Evolutionary conservation across 148 eudicot genomes (phyloP).

Genomic region (Vaccinium corymbosum): DNA sequence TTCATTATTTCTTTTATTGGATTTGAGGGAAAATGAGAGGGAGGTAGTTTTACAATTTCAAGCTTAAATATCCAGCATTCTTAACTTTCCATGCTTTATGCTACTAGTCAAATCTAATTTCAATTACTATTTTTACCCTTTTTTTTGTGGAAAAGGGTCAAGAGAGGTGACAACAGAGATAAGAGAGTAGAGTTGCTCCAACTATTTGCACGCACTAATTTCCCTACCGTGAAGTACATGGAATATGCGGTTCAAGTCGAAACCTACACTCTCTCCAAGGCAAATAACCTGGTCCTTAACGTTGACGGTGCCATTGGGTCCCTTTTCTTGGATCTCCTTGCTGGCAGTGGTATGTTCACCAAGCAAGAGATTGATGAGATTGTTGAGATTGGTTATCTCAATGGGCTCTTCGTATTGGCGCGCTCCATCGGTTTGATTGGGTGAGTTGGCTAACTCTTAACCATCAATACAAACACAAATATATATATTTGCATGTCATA

Average conservation of each 20-base stretch:
- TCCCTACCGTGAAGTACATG: conserved; percentile 97
- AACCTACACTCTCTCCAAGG: conserved; percentile 91
- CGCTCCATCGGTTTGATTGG: conserved; percentile 97
- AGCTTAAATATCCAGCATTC: not conserved
- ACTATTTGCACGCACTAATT: conserved; percentile 70
- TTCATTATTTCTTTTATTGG: not conserved
- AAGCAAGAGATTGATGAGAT: conserved; percentile 94
- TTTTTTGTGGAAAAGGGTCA: conserved; percentile 51
- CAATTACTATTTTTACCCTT: conserved; percentile 6
- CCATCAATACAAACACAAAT: not conserved
- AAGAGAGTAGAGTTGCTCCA: conserved; percentile 96
- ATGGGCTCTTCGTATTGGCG: conserved; percentile 91
- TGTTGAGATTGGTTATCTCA: conserved; percentile 83
- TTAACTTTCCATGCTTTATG: not conserved
- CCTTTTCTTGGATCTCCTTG: conserved; percentile 93
- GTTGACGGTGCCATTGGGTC: conserved; percentile 97
- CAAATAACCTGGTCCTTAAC: conserved; percentile 85
- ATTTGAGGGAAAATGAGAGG: not conserved
- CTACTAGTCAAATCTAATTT: conserved; percentile 6
- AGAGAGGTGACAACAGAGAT: conserved; percentile 96
- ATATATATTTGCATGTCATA: not conserved
- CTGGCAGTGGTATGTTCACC: conserved; percentile 93
- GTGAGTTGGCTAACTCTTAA: conserved; percentile 39
- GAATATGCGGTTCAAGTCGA: conserved; percentile 96
- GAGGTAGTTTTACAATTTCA: not conserved